phyloP scores from a whole-genome alignment of 2,329 filamentous ascomycete species.

The Sphaerulina musiva region DNA sequence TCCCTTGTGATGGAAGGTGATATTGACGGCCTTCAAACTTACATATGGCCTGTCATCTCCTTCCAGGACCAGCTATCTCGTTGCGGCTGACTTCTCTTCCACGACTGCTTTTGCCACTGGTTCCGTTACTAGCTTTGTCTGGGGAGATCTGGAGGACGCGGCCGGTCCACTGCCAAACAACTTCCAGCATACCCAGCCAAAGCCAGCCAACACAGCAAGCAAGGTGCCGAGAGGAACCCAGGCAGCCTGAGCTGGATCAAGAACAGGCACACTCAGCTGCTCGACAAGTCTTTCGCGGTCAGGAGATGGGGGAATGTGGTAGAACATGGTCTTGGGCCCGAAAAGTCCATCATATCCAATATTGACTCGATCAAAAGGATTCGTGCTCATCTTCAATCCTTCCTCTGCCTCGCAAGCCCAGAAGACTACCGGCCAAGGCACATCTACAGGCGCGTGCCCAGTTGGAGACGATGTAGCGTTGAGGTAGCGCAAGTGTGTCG shows the following conservation, averaged over 20 bases:
- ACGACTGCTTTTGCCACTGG: neutral
- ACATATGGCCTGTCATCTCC: no score
- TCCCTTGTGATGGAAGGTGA: no score
- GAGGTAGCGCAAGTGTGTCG: constrained; percentile 80
- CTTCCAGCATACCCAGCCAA: constrained; percentile 41
- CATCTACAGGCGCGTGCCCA: constrained; percentile 22
- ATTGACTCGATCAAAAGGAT: constrained; percentile 78
- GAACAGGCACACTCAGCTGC: constrained; percentile 35
- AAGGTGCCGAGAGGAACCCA: constrained; percentile 42
- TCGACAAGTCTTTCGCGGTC: constrained; percentile 19
- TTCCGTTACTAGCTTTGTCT: neutral
- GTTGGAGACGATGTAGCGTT: constrained; percentile 26
- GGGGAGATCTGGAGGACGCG: neutral
- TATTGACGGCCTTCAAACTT: no score
- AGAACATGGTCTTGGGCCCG: constrained; percentile 69
- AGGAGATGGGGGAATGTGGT: constrained; percentile 51
- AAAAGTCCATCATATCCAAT: constrained; percentile 84
- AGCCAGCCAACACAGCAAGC: constrained; percentile 39
- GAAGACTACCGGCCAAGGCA: constrained; percentile 77
- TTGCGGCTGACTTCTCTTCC: neutral
- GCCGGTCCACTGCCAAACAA: constrained; percentile 21
- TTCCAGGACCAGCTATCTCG: neutral
- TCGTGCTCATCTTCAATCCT: constrained; percentile 61
- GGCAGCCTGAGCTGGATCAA: constrained; percentile 33
- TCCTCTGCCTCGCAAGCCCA: constrained; percentile 74